A percentile compares a stretch with the other conserved stretches of the same genome.
Conservation (phyloP, 2,329 filamentous ascomycete species). For the Intubia oerlemansii region DNA sequence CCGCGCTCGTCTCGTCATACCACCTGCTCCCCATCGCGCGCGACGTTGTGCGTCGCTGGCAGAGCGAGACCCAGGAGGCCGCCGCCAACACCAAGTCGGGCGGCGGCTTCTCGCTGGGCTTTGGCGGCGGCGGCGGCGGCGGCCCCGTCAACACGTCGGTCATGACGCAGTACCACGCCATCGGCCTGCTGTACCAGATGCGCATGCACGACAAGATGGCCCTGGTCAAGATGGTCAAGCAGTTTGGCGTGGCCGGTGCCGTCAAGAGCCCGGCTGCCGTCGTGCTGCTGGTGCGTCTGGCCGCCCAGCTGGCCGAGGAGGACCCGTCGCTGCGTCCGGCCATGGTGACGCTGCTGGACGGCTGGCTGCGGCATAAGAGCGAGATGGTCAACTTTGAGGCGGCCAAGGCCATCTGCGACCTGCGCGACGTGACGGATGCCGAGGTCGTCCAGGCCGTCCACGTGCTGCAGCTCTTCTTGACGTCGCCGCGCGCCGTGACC, state of each 20-base stretch:
- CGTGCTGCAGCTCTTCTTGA: slow-evolving; percentile 89
- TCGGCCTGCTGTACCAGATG: slow-evolving; percentile 95
- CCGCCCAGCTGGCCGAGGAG: slow-evolving; percentile 85
- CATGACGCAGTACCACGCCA: slow-evolving; percentile 97
- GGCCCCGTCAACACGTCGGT: slow-evolving; percentile 71
- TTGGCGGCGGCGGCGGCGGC: slow-evolving; percentile 45
- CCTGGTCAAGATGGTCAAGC: slow-evolving; percentile 99
- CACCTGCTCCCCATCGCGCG: slow-evolving; percentile 90
- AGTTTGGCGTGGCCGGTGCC: slow-evolving; percentile 77
- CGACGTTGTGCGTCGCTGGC: slow-evolving; percentile 92
- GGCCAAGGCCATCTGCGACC: slow-evolving; percentile 90
- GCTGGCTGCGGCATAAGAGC: slow-evolving; percentile 94
- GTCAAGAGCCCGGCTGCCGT: slow-evolving; percentile 90
- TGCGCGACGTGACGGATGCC: slow-evolving; percentile 78
- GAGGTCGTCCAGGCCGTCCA: slow-evolving; percentile 87
- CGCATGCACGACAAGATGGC: slow-evolving; percentile 95
- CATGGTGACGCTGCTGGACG: slow-evolving; percentile 93
- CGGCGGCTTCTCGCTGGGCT: slow-evolving; percentile 76
- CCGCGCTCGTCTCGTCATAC: slow-evolving; percentile 89
- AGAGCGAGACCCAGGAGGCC: slow-evolving; percentile 94
- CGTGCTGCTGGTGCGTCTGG: slow-evolving; percentile 78
- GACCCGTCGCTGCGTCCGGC: slow-evolving; percentile 74
- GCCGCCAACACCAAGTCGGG: slow-evolving; percentile 78
- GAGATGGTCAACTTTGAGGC: slow-evolving; percentile 99
- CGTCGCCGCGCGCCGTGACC: slow-evolving; percentile 82